Evolutionary conservation across 495 filamentous ascomycete species (phyloP), one percentile per base, ranked within the genome.

Genomic region (Tetracladium setigerum): DNA sequence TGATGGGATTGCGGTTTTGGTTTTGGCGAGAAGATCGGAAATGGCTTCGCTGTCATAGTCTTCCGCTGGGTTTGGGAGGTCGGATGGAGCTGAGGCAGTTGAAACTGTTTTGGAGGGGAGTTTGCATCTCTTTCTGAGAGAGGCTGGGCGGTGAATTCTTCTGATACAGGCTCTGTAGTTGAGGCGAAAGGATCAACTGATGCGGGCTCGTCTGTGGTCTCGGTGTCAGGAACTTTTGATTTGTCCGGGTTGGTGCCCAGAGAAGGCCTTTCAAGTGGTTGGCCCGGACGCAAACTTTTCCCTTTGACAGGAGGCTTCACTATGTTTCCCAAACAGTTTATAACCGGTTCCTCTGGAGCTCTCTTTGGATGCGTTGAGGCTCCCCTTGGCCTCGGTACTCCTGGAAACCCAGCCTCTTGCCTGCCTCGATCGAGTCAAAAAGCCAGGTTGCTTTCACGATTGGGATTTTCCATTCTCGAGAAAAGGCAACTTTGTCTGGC

Each of bases 381-480:
- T 44, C 43, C 12, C 31, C 11, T 13, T n/a, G 16, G 30, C 32
- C 47, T 8, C 54, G 52, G 49, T 67, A 70, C 33, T 56, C 45
- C 14, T 54, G 65, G 37, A 79, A 77, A 12, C 70, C 59, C 41
- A 77, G 70, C 52, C 60, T 70, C 46, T 71, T 65, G n/a, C 75
- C 74, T 31, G 55, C 59, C 39, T 67, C 63, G n/a, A 96, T 78
- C 54, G 83, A 91, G 40, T 80, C 76, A 79, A 84, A 89, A 2
- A 98, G 68, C 92, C 92, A 98, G 12, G 80, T 78, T 4, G 74
- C 74, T 5, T 72, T 78, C 15, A 97, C 85, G 1, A 88, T 79
- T 18, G 89, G 85, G 7, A 96, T 81, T 11, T 74, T 73, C 70
- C 88, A 86, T 50, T 77, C 69, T 18, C 73, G 49, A 1, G 89